Evolutionary conservation across 306 rosid species (phyloP), one percentile per base, ranked within the genome.

Genomic region (Coriaria nepalensis): DNA sequence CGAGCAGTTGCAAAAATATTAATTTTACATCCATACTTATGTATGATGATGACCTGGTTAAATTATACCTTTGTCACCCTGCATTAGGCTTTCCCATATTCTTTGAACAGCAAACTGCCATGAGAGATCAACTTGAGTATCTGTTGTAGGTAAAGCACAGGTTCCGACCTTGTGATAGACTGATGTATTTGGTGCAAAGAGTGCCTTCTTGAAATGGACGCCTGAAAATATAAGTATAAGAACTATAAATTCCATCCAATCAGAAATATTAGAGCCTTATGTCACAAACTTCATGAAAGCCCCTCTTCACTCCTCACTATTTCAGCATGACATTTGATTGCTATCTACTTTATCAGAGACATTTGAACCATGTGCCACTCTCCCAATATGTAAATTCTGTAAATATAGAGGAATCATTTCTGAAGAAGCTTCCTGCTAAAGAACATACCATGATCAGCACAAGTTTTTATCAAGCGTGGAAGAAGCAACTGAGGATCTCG

Each of bases 401-500:
- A 20, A 3, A 20, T 20, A 20, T 20, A 20, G 29, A 20, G 3
- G 7, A 53, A 20, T 29, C 49, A 38, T 10, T 33, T 14, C 32
- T 14, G 11, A 53, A 38, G 35, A 59, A 46, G 60, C 29, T 55
- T 32, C 47, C 47, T 46, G 51, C n/a, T 65, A 0, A 46, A 60
- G 46, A 14, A 54, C 87, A 55, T 67, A 77, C 97, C 97, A 60
- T 84, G 75, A 64, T 73, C 78, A 12, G 90, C 93, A 65, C 95
- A 90, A 11, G 87, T 57, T 73, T 79, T 74, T 81, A 90, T 62
- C 72, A 90, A 78, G 56, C 37, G 67, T 20, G 94, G 95, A 61
- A 90, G 93, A 56, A 90, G 97, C 55, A 84, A 44, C 55, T 77
- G 78, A 40, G 95, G 97, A 71, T 84, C 87, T 58, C 97, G 74